Evolutionary conservation across 2,329 filamentous ascomycete species (phyloP).

Genomic region (Pseudogymnoascus sp.): DNA sequence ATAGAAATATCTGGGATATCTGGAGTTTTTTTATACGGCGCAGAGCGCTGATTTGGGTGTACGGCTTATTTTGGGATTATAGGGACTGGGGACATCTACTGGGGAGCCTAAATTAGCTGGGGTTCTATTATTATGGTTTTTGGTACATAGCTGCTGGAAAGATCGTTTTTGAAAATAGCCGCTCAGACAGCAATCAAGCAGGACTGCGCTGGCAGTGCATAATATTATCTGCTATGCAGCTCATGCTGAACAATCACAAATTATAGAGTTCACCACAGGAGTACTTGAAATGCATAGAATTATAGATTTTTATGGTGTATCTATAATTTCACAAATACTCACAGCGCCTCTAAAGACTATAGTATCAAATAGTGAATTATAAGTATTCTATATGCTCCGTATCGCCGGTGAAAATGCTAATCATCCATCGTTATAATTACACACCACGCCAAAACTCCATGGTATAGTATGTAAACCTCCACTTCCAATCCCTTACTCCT

Average conservation of each 20-base stretch:
- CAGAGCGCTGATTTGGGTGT: neutral
- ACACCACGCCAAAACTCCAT: neutral
- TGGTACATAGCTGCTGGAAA: neutral
- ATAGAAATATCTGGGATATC: neutral
- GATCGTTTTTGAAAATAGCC: neutral
- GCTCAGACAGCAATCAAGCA: neutral
- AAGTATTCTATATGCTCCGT: constrained; percentile 2
- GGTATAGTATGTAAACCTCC: neutral
- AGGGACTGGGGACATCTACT: neutral
- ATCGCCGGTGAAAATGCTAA: neutral
- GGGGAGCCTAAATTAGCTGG: neutral
- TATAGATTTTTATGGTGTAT: neutral
- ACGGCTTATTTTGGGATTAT: neutral
- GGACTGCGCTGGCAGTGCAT: neutral
- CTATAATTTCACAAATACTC: neutral
- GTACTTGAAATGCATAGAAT: neutral
- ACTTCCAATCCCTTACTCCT: neutral
- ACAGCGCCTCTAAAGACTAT: neutral
- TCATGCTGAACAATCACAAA: neutral
- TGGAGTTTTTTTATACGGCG: neutral
- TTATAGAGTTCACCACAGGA: neutral
- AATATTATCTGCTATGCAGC: neutral
- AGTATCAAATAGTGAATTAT: neutral
- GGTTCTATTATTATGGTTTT: neutral
- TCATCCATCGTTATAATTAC: neutral